Evolutionary conservation across 164 flowering plant species (phyloP).

Genomic region (Kingdonia uniflora): DNA sequence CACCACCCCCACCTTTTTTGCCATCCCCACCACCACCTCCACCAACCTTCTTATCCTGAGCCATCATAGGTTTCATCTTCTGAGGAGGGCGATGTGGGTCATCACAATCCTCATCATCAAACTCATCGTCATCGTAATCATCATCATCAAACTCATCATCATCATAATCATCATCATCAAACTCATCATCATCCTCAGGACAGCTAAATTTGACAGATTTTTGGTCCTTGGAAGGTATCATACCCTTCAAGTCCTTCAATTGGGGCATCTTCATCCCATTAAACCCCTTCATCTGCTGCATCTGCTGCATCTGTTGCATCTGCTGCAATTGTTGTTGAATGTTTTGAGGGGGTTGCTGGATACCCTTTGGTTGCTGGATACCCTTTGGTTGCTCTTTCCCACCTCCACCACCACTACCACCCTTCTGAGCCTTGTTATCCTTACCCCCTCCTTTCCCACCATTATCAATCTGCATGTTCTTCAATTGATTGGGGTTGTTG

Average conservation of each 20-base stretch:
- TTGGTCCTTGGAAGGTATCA: constrained; percentile 19
- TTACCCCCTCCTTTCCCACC: constrained; percentile 3
- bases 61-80: constrained; percentile 20
- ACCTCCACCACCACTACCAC: constrained; percentile 21
- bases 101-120: constrained; percentile 13
- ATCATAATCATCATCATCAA: constrained; percentile 31
- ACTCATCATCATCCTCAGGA: constrained; percentile 47
- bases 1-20: constrained; percentile 4
- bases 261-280: constrained; percentile 30
- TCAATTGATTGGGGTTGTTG: constrained; percentile 41
- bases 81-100: constrained; percentile 9
- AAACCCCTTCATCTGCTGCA: constrained; percentile 39
- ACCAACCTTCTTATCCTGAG: neutral
- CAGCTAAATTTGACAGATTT: constrained; percentile 47
- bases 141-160: constrained; percentile 35
- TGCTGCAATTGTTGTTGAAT: constrained; percentile 23
- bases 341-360: constrained; percentile 1
- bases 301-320: constrained; percentile 9
- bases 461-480: constrained; percentile 51
- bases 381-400: constrained; percentile 28
- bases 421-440: constrained; percentile 11
- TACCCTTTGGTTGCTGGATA: constrained; percentile 28
- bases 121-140: constrained; percentile 31
- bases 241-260: constrained; percentile 1
- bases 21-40: constrained; percentile 1